These are phyloP conservation scores for Hypomontagnella submonticulosa DNA, from an alignment of 495 filamentous ascomycete genomes.

Conservation along the genomic window DNA sequence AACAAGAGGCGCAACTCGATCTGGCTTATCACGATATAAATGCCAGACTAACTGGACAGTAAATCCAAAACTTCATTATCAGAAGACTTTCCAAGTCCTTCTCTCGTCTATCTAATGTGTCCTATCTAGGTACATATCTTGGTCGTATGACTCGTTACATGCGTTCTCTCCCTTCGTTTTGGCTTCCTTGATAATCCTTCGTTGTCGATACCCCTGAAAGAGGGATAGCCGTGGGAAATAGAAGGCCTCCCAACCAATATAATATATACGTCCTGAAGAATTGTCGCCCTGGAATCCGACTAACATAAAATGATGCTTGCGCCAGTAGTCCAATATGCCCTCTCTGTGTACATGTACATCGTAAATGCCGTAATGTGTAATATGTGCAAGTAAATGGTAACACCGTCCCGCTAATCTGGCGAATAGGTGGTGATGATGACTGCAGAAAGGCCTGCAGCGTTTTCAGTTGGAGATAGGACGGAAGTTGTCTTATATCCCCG, in stretches of 20 bases:
- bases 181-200: neutral
- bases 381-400: slow-evolving; percentile 20
- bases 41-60: neutral
- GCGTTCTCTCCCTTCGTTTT: slow-evolving; percentile 6
- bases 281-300: too few species aligned
- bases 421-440: neutral
- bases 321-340: slow-evolving; percentile 5
- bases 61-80: slow-evolving; percentile 4
- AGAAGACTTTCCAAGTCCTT: slow-evolving; percentile 5
- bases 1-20: too few species aligned
- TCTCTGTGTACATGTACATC: slow-evolving; percentile 30
- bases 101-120: neutral
- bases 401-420: neutral
- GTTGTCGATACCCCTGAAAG: slow-evolving; percentile 1
- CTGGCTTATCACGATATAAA: too few species aligned
- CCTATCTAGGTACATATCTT: slow-evolving; percentile 20
- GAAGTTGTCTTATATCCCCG: too few species aligned
- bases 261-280: too few species aligned
- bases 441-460: neutral
- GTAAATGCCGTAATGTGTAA: slow-evolving; percentile 22
- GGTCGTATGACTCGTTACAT: slow-evolving; percentile 27
- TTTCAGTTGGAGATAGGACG: too few species aligned
- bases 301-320: too few species aligned
- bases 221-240: too few species aligned
- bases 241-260: too few species aligned